Evolutionary conservation across 1,139 yeast genomes (phyloP), one percentile per base, ranked within the genome.

Genomic region (Scheffersomyces segobiensis): DNA sequence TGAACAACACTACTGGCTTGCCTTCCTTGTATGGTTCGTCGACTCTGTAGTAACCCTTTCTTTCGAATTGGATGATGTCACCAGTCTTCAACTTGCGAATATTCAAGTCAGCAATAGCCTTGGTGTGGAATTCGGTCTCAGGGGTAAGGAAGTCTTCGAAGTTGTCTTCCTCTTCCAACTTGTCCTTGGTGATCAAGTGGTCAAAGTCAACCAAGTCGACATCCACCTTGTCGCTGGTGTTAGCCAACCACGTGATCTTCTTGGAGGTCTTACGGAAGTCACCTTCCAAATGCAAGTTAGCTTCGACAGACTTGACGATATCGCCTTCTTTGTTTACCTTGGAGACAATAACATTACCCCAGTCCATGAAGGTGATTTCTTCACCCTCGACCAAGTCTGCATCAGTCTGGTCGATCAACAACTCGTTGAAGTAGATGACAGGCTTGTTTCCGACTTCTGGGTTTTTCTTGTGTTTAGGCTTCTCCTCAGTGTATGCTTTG

Each of bases 211-310:
- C 91, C 66, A 93, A 82, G 59, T 91, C 96, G 63, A 91, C 92
- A 48, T 83, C 79, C 58, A 87, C 87, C 63, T 80, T 83, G 68
- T 89, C 90, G 53, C 81, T 83, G 57, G 96, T 89, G 71, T 89
- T 87, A 53, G 98, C 96, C 72, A 95, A 84, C 99, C 99, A 95
- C 56, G 98, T 93, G 64, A 95, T 76, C 79, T 95, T 95, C 86
- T 93, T 93, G 67, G 92, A 90, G 57, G 99, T 95, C 81, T 93
- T 93, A 79, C 93, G 91, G 90, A 93, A 95, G 76, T 95, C 99
- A 77, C 98, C 98, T 67, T 91, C 98, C 74, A 95, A 84, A 76
- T 95, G 91, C 69, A 95, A 83, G 69, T 87, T 88, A 63, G 93
- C 98, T 60, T 87, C 91, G 63, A 93, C 79, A 3, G 87, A 80